Percentiles rank a stretch among this genome's conserved stretches.
These are phyloP conservation scores for Xylaria sp. DNA, from an alignment of 2,329 filamentous ascomycete genomes.

Conservation along the genomic window DNA sequence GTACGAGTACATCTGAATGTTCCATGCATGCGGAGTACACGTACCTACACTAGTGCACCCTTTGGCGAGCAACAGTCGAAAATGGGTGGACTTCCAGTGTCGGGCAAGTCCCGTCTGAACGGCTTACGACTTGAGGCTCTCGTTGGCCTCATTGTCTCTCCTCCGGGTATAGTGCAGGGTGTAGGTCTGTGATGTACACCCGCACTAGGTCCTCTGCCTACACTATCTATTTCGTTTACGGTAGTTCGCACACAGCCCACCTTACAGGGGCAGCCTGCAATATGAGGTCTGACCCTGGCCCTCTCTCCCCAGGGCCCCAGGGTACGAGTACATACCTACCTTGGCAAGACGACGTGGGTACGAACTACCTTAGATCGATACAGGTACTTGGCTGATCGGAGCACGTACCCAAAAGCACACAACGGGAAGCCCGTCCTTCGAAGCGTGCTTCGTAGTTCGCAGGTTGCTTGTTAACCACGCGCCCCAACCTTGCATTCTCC, in stretches of 20 bases:
- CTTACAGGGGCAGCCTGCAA: not conserved
- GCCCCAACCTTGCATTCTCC: conserved; percentile 9
- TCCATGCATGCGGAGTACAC: conserved; percentile 2
- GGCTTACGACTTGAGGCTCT: conserved; percentile 9
- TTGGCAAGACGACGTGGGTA: conserved; percentile 11
- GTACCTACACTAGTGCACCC: not conserved
- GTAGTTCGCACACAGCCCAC: conserved; percentile 11
- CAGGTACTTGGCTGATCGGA: conserved; percentile 1
- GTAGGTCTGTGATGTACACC: not conserved
- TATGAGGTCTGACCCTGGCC: not conserved
- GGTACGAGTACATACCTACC: not conserved
- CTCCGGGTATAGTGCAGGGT: conserved; percentile 10
- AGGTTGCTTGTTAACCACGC: not conserved
- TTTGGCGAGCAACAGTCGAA: not conserved
- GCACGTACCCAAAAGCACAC: conserved; percentile 1
- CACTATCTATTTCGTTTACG: not conserved
- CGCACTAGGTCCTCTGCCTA: not conserved
- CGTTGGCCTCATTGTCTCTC: conserved; percentile 5
- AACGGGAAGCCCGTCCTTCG: conserved; percentile 12
- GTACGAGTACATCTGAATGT: not conserved
- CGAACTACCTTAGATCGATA: not conserved
- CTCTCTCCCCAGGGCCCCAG: not conserved
- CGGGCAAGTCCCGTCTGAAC: conserved; percentile 7
- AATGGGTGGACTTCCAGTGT: conserved; percentile 7
- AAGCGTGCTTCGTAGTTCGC: conserved; percentile 1